A percentile compares a stretch with the other conserved stretches of the same genome.
phyloP scores from a whole-genome alignment of 1,284 basidiomycete genomes.

The Athelia sp. region DNA sequence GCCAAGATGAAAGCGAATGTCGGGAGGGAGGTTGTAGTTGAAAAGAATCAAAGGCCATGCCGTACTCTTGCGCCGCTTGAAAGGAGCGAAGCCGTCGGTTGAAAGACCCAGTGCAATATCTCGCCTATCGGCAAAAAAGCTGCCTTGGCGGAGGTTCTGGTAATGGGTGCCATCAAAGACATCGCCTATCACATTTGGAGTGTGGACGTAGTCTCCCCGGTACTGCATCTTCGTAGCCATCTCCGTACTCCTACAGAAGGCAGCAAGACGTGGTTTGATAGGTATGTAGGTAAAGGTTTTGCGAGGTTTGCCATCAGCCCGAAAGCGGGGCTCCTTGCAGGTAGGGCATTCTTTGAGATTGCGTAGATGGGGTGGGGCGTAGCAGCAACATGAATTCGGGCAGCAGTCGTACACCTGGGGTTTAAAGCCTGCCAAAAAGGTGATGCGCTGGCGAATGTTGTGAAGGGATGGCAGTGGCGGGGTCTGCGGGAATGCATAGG shows the following conservation, averaged over 20 bases:
- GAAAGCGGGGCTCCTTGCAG: constrained; percentile 10
- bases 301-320: neutral
- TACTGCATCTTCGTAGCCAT: constrained; percentile 15
- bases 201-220: constrained; percentile 11
- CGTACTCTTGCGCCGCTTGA: constrained; percentile 18
- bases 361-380: constrained; percentile 17
- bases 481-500: constrained; percentile 13
- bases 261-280: constrained; percentile 12
- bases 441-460: constrained; percentile 8
- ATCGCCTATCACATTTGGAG: neutral
- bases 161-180: constrained; percentile 18
- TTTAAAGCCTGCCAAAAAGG: constrained; percentile 19
- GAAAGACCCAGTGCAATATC: constrained; percentile 26
- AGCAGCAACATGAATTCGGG: constrained; percentile 25
- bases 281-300: constrained; percentile 14
- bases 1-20: constrained; percentile 19
- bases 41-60: constrained; percentile 26
- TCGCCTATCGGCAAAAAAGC: constrained; percentile 17
- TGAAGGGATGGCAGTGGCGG: constrained; percentile 10
- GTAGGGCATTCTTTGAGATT: constrained; percentile 16
- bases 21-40: constrained; percentile 26
- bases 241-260: constrained; percentile 5
- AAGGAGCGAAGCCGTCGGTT: constrained; percentile 28
- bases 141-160: constrained; percentile 11
- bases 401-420: constrained; percentile 27